Evolutionary conservation across 345 rosid species (phyloP).

Genomic region (Gossypium turneri): DNA sequence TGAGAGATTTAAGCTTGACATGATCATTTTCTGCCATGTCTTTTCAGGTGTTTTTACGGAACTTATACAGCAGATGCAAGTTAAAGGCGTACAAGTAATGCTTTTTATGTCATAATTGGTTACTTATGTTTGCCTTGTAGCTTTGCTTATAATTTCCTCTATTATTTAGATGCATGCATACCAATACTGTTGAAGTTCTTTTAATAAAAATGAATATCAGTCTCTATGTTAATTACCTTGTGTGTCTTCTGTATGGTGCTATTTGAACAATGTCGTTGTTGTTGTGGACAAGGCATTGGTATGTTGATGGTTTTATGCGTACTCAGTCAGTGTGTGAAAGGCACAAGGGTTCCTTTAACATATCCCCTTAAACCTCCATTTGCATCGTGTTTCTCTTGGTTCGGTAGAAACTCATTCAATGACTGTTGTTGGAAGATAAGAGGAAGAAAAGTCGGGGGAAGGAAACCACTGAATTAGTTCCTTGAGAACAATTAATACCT

Average conservation of each 20-base stretch:
- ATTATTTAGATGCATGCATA: not conserved
- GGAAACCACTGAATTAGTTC: not conserved
- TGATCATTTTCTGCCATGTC: slow-evolving; percentile 15
- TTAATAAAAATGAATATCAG: not conserved
- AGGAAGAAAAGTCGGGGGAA: not conserved
- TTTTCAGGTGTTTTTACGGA: slow-evolving; percentile 93
- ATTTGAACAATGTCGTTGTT: not conserved
- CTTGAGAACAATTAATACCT: not conserved
- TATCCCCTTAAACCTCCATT: not conserved
- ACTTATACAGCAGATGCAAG: slow-evolving; percentile 97
- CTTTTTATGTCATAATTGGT: not conserved
- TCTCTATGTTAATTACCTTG: not conserved
- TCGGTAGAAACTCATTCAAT: not conserved
- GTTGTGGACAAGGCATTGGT: not conserved
- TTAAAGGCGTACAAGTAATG: slow-evolving; percentile 88
- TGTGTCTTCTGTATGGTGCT: not conserved
- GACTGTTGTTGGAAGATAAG: not conserved
- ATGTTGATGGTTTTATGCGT: not conserved
- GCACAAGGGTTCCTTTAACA: not conserved
- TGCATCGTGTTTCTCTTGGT: not conserved
- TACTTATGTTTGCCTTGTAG: not conserved
- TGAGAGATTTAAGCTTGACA: not conserved
- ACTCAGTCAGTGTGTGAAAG: not conserved
- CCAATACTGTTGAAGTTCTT: not conserved
- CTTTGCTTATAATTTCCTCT: not conserved